Base-by-base conservation (phyloP, 169 alveolate species). In the Eimeria zaria region DNA sequence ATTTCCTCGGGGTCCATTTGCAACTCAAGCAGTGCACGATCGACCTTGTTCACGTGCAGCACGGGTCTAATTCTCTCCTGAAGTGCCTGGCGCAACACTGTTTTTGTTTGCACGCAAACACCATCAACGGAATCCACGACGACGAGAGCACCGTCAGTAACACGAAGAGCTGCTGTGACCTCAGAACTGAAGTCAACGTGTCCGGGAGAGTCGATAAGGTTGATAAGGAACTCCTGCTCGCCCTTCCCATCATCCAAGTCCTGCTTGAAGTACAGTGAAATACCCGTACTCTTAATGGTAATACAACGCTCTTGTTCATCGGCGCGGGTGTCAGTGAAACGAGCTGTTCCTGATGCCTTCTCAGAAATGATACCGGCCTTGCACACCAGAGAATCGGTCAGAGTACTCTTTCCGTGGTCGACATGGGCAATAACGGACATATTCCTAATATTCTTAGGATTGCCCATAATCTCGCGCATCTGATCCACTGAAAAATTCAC, bases 131-230 rank as follows among this genome's bases (percentile, higher is more conserved):
- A 98, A 98, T 99, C 99, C 46, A 99, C 99, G 96, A 99, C 99
- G 84, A 99, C 99, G 95, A 99, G 98, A 51, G 99, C 99, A 96
- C 99, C 99, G 97, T 99, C 99, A 53, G 99, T 99, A 88, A 99
- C 99, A 98, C 99, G 99, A 85, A 99, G 99, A 53, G 99, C 99
- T 46, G 99, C 99, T 16, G 99, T 99, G 76, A 99, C 99, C 98
- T 99, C 99, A 20, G 99, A 99, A 44, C 99, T 99, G 99, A 99
- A 99, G 98, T 99, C 99, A 90, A 99, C 99, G 98, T 99, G 99
- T 53, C 99, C 99, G 71, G 99, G 99, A 20, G 99, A 99, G 97
- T 99, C 99, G 97, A 99, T 99, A 96, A 99, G 98, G 98, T 99
- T 99, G 97, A 99, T 99, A 74, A 99, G 98, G 97, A 98, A 99